Evolutionary conservation across 768 basidiomycete species (phyloP).

Genomic region (Porpolomopsis calyptriformis): DNA sequence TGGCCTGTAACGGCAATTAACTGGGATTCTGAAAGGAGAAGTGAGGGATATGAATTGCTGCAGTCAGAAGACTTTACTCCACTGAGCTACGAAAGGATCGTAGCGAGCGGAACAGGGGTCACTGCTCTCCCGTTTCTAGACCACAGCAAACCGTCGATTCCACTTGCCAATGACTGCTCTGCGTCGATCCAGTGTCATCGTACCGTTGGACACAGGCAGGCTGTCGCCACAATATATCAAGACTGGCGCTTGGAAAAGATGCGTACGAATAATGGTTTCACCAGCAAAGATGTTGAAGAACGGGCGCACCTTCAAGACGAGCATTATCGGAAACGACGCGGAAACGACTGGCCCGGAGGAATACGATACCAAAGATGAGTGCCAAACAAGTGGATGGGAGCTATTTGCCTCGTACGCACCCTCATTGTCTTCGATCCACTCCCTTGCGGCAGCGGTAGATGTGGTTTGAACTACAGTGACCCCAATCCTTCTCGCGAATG

Average conservation of each 20-base stretch:
- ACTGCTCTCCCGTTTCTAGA: too few species aligned
- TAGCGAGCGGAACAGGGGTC: too few species aligned
- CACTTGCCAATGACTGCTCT: neutral
- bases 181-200: constrained; percentile 15
- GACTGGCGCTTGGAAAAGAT: constrained; percentile 13
- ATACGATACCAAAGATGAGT: constrained; percentile 8
- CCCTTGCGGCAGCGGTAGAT: constrained; percentile 20
- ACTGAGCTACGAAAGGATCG: too few species aligned
- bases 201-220: constrained; percentile 13
- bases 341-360: constrained; percentile 14
- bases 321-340: constrained; percentile 24
- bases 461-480: constrained; percentile 17
- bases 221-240: constrained; percentile 15
- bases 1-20: too few species aligned
- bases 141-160: neutral
- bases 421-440: constrained; percentile 19
- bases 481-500: constrained; percentile 11
- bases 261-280: constrained; percentile 16
- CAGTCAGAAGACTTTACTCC: too few species aligned
- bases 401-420: too few species aligned
- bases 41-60: too few species aligned
- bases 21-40: too few species aligned
- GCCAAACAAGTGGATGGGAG: neutral
- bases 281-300: constrained; percentile 17
- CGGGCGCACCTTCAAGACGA: constrained; percentile 13